A percentile compares a stretch with the other conserved stretches of the same genome.
These are phyloP conservation scores for Curvularia spicifera DNA, from an alignment of 2,329 filamentous ascomycete genomes.

Conservation along the genomic window DNA sequence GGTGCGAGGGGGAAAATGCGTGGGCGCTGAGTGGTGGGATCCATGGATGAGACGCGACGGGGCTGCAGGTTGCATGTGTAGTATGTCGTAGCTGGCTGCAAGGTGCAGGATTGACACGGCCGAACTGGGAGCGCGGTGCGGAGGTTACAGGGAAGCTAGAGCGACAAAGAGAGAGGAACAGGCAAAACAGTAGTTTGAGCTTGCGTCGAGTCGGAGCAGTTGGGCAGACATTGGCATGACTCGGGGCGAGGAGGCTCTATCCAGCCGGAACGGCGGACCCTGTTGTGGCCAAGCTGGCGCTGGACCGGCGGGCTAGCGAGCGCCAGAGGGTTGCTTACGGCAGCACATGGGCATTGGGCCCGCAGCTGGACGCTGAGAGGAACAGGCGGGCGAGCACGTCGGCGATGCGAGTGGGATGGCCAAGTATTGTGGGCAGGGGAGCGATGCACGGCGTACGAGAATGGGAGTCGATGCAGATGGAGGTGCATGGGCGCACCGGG, in stretches of 20 bases:
- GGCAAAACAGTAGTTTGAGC: conserved; percentile 7
- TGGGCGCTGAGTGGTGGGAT: conserved; percentile 27
- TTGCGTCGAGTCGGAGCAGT: conserved; percentile 17
- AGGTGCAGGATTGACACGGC: conserved; percentile 12
- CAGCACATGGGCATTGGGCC: neutral
- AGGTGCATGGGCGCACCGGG: conserved; percentile 3
- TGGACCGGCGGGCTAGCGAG: neutral
- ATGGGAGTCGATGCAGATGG: too few species aligned
- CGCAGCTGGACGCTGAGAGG: too few species aligned
- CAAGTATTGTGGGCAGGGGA: too few species aligned
- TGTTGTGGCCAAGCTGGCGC: conserved; percentile 1
- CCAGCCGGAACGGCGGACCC: conserved; percentile 19
- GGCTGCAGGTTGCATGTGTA: conserved; percentile 23
- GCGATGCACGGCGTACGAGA: too few species aligned
- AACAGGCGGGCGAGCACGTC: neutral
- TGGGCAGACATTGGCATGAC: conserved; percentile 17
- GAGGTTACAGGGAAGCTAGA: conserved; percentile 16
- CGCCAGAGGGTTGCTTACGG: conserved; percentile 9
- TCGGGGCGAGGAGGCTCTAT: conserved; percentile 16
- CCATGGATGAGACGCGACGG: neutral
- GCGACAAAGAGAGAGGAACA: neutral
- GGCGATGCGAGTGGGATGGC: too few species aligned
- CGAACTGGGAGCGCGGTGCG: conserved; percentile 1
- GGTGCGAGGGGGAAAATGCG: conserved; percentile 30
- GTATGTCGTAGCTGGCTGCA: conserved; percentile 10